Evolutionary conservation across 768 basidiomycete genomes (phyloP).

Genomic region (Agrocybe praecox): DNA sequence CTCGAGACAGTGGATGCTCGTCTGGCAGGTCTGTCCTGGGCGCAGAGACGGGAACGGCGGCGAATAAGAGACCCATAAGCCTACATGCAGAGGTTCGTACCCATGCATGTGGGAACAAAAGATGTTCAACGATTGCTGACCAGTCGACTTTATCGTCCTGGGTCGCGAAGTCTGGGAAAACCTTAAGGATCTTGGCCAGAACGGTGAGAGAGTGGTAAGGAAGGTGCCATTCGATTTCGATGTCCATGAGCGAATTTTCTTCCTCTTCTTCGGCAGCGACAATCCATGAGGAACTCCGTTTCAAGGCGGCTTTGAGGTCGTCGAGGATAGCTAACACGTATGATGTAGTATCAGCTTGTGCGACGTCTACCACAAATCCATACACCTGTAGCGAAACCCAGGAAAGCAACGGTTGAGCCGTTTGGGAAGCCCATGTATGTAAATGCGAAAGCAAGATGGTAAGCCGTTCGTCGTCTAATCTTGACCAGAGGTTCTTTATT

Average conservation of each 20-base stretch:
- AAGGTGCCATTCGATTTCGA: constrained; percentile 75
- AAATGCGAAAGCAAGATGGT: constrained; percentile 66
- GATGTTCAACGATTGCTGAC: constrained; percentile 60
- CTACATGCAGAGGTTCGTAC: constrained; percentile 82
- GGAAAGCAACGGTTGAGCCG: constrained; percentile 58
- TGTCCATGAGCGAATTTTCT: constrained; percentile 44
- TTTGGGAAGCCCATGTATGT: constrained; percentile 77
- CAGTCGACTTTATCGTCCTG: constrained; percentile 58
- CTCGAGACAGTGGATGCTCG: constrained; percentile 51
- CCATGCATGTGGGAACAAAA: constrained; percentile 94
- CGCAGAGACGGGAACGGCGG: constrained; percentile 45
- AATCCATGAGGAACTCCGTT: constrained; percentile 42
- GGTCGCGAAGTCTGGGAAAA: constrained; percentile 51
- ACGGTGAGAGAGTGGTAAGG: constrained; percentile 80
- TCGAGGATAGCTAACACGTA: constrained; percentile 54
- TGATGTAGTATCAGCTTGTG: constrained; percentile 47
- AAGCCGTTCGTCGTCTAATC: constrained; percentile 63
- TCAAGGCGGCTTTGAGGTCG: constrained; percentile 55
- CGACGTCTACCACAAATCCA: constrained; percentile 75
- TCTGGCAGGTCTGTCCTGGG: constrained; percentile 33
- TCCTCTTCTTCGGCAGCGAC: constrained; percentile 44
- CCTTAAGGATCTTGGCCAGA: constrained; percentile 61
- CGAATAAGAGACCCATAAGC: constrained; percentile 72
- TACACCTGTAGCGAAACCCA: constrained; percentile 83
- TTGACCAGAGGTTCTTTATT: constrained; percentile 72